Evolutionary conservation across 164 flowering plant species (phyloP).

Genomic region (Cinnamomum micranthum): DNA sequence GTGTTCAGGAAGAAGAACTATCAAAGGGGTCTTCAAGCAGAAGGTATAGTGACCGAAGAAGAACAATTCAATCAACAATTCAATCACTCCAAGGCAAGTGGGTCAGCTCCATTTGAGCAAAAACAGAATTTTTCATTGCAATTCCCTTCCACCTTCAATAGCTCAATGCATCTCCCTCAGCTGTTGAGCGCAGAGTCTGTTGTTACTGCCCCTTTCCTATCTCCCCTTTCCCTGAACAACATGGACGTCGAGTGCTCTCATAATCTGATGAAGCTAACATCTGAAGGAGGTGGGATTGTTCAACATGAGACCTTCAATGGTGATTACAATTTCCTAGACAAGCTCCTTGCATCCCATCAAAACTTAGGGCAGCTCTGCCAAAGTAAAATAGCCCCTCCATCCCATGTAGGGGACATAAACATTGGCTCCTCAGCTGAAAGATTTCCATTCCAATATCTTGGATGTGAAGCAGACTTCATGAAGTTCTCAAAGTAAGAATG

Average conservation of each 20-base stretch:
- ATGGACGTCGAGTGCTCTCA: conserved; percentile 47
- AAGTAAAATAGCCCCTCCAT: conserved; percentile 18
- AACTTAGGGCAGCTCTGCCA: conserved; percentile 28
- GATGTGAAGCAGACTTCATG: conserved; percentile 34
- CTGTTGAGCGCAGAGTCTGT: conserved; percentile 43
- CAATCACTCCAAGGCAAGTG: conserved; percentile 21
- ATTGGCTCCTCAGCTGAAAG: conserved; percentile 26
- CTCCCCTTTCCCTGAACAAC: conserved; percentile 27
- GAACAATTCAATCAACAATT: conserved; percentile 18
- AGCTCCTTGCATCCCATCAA: conserved; percentile 60
- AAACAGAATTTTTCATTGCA: conserved; percentile 25
- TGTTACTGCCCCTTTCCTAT: conserved; percentile 20
- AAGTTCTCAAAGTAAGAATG: conserved; percentile 43
- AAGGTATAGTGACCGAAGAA: conserved; percentile 13
- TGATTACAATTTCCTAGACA: conserved; percentile 81
- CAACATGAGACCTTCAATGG: conserved; percentile 30
- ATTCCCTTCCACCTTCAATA: conserved; percentile 25
- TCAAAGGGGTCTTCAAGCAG: conserved; percentile 30
- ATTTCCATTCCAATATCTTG: conserved; percentile 48
- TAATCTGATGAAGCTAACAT: conserved; percentile 30
- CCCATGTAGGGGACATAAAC: conserved; percentile 13
- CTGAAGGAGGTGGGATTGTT: conserved; percentile 14
- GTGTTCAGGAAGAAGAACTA: conserved; percentile 75
- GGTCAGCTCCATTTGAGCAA: conserved; percentile 17
- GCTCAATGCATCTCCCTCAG: conserved; percentile 73